phyloP scores from a whole-genome alignment of 2,329 filamentous ascomycete genomes.

The Pseudogymnoascus sp. region DNA sequence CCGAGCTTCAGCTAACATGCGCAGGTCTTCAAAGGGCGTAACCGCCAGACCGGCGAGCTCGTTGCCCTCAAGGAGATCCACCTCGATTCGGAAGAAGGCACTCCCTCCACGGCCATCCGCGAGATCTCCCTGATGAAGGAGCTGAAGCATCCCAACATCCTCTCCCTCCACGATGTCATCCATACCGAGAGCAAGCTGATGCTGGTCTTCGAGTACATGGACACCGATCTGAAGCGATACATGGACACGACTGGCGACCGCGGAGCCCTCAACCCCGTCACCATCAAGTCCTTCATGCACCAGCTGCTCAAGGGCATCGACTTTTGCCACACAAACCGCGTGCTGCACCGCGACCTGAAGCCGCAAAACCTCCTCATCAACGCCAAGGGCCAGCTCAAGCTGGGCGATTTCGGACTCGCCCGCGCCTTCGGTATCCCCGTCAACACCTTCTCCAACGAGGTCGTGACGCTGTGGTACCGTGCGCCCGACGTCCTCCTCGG shows the following conservation, averaged over 20 bases:
- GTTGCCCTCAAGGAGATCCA: slow-evolving; percentile 98
- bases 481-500: slow-evolving; percentile 92
- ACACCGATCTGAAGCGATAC: slow-evolving; percentile 95
- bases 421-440: slow-evolving; percentile 94
- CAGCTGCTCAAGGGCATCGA: slow-evolving; percentile 92
- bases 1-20: slow-evolving; percentile 19
- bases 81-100: slow-evolving; percentile 96
- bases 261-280: slow-evolving; percentile 76
- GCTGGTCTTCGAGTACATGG: slow-evolving; percentile 99
- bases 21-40: slow-evolving; percentile 96
- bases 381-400: slow-evolving; percentile 78
- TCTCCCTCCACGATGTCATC: slow-evolving; percentile 95
- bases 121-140: slow-evolving; percentile 99
- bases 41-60: slow-evolving; percentile 91
- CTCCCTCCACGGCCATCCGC: slow-evolving; percentile 91
- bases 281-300: slow-evolving; percentile 99
- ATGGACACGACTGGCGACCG: slow-evolving; percentile 92
- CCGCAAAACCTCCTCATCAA: slow-evolving; percentile 96
- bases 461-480: slow-evolving; percentile 95
- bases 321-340: slow-evolving; percentile 95
- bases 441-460: slow-evolving; percentile 97
- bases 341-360: slow-evolving; percentile 91
- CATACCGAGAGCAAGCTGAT: slow-evolving; percentile 99
- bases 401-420: slow-evolving; percentile 90
- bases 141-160: slow-evolving; percentile 97